phyloP scores from a whole-genome alignment of 495 filamentous ascomycete species.

The Penicillium odoratum region DNA sequence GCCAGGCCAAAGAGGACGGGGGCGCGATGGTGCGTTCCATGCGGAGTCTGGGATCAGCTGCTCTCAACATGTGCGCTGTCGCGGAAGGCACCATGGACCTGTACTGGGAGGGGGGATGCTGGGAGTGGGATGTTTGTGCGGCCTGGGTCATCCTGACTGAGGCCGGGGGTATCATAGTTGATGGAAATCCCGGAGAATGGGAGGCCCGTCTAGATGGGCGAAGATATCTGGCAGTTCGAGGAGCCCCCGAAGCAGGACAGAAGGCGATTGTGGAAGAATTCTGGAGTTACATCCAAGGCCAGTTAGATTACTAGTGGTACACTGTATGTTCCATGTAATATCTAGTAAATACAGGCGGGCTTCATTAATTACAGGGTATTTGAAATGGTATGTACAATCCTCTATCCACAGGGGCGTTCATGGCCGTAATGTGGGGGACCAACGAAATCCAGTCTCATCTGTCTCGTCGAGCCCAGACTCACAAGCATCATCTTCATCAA shows the following conservation, averaged over 20 bases:
- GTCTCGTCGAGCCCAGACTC: constrained; percentile 27
- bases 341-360: background rate
- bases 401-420: constrained; percentile 18
- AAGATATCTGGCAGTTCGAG: constrained; percentile 76
- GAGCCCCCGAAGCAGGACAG: constrained; percentile 59
- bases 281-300: constrained; percentile 55
- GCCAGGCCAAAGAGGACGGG: constrained; percentile 59
- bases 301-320: constrained; percentile 31
- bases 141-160: constrained; percentile 87
- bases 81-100: constrained; percentile 76
- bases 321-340: background rate
- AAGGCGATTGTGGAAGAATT: constrained; percentile 79
- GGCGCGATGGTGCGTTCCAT: constrained; percentile 85
- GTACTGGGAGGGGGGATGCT: constrained; percentile 94
- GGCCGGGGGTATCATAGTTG: constrained; percentile 77
- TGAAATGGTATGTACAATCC: background rate
- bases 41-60: constrained; percentile 73
- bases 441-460: constrained; percentile 25
- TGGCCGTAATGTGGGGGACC: constrained; percentile 12
- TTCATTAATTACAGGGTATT: background rate
- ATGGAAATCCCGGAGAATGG: constrained; percentile 79
- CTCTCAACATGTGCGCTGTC: constrained; percentile 80
- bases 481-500: constrained; percentile 35
- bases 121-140: constrained; percentile 93
- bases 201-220: constrained; percentile 70